Evolutionary conservation across 192 early-diverging fungal species (phyloP).

Genomic region (Linnemannia elongata): DNA sequence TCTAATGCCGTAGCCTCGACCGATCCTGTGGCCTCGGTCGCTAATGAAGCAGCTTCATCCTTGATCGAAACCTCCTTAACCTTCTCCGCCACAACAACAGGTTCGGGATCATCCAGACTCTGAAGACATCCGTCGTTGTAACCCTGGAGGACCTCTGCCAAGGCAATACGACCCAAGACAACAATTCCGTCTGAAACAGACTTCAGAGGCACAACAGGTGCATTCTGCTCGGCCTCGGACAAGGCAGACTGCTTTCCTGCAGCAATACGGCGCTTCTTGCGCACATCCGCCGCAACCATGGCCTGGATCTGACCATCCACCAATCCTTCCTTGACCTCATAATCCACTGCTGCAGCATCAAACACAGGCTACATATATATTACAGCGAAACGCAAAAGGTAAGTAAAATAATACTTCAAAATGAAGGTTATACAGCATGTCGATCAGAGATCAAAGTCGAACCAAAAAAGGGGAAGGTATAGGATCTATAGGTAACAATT

Average conservation of each 20-base stretch:
- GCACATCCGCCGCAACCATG: constrained; percentile 57
- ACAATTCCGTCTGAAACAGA: constrained; percentile 53
- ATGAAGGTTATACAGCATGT: too few relatives aligned
- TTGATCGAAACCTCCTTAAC: constrained; percentile 10
- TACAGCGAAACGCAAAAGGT: neutral
- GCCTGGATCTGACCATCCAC: constrained; percentile 54
- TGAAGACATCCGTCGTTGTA: constrained; percentile 57
- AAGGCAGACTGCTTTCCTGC: constrained; percentile 29
- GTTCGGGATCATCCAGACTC: constrained; percentile 50
- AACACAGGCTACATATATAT: constrained; percentile 53
- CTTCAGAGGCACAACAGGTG: constrained; percentile 35
- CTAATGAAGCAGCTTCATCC: constrained; percentile 17
- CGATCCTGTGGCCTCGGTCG: constrained; percentile 30
- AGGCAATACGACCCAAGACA: constrained; percentile 54
- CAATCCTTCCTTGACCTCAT: constrained; percentile 56
- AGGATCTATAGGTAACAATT: too few relatives aligned
- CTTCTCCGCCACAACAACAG: constrained; percentile 12
- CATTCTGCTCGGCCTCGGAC: constrained; percentile 26
- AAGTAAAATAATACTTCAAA: neutral
- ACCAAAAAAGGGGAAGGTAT: neutral
- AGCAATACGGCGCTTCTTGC: constrained; percentile 47
- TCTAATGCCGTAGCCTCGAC: constrained; percentile 14
- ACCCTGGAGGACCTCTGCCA: constrained; percentile 55
- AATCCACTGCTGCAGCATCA: constrained; percentile 61
- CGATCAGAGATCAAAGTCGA: neutral